Conservation (phyloP, 345 rosid species). For the Dipteronia sinensis region DNA sequence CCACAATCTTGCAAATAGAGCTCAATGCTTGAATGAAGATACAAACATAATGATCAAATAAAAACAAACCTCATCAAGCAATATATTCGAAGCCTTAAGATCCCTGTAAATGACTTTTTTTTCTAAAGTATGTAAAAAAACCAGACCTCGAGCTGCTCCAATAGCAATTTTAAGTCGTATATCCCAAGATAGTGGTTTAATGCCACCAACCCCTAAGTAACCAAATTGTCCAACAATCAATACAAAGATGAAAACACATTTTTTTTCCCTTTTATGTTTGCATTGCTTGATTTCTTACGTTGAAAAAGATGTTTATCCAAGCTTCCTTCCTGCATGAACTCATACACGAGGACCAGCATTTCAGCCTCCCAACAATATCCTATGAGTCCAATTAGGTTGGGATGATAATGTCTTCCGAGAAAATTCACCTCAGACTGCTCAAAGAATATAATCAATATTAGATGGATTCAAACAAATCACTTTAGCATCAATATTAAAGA, state of each 20-base stretch:
- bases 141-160: slow-evolving; percentile 84
- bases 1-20: too few species aligned
- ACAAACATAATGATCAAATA: too few species aligned
- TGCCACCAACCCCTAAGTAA: slow-evolving; percentile 37
- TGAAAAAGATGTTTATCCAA: slow-evolving; percentile 76
- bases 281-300: slow-evolving; percentile 44
- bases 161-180: slow-evolving; percentile 62
- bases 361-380: slow-evolving; percentile 84
- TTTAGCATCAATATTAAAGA: slow-evolving; percentile 13
- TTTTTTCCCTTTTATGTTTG: neutral
- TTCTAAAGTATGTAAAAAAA: slow-evolving; percentile 69
- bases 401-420: slow-evolving; percentile 78
- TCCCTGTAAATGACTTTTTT: slow-evolving; percentile 78
- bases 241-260: neutral
- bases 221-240: slow-evolving; percentile 4
- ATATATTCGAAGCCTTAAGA: slow-evolving; percentile 78
- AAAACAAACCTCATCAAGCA: slow-evolving; percentile 72
- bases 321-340: slow-evolving; percentile 79
- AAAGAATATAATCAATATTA: neutral
- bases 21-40: too few species aligned
- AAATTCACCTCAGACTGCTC: slow-evolving; percentile 57
- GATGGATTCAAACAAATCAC: neutral
- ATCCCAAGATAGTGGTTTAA: slow-evolving; percentile 78
- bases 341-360: slow-evolving; percentile 82
- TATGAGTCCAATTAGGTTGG: slow-evolving; percentile 67